phyloP scores from a whole-genome alignment of 805 yeast species.

The Saturnispora quitensis region DNA sequence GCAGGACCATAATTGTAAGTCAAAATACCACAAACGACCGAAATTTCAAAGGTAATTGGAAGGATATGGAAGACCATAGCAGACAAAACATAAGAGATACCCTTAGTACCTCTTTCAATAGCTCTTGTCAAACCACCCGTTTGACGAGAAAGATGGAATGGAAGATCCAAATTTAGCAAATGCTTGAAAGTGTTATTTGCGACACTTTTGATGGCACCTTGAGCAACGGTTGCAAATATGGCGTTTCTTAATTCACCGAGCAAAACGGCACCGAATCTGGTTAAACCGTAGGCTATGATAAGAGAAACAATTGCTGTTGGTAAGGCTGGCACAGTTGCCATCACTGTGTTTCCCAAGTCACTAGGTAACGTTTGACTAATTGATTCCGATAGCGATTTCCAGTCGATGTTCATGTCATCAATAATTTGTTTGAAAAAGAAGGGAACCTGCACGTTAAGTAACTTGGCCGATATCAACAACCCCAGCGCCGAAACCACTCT shows the following conservation, averaged over 20 bases:
- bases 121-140: slow-evolving; percentile 96
- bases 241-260: slow-evolving; percentile 95
- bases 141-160: slow-evolving; percentile 84
- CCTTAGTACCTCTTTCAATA: slow-evolving; percentile 95
- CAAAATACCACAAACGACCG: slow-evolving; percentile 86
- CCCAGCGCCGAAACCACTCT: slow-evolving; percentile 72
- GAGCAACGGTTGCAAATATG: slow-evolving; percentile 91
- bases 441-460: slow-evolving; percentile 92
- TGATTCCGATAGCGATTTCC: slow-evolving; percentile 51
- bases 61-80: slow-evolving; percentile 98
- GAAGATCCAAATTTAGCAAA: slow-evolving; percentile 71
- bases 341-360: slow-evolving; percentile 6
- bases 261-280: slow-evolving; percentile 87
- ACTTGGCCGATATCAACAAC: slow-evolving; percentile 68
- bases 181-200: slow-evolving; percentile 84
- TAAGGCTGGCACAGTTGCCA: slow-evolving; percentile 21
- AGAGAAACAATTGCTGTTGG: slow-evolving; percentile 57
- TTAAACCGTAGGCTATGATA: slow-evolving; percentile 83
- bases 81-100: slow-evolving; percentile 83
- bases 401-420: slow-evolving; percentile 88
- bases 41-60: slow-evolving; percentile 86
- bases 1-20: slow-evolving; percentile 85
- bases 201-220: slow-evolving; percentile 83
- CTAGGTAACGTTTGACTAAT: slow-evolving; percentile 21
- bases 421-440: slow-evolving; percentile 83